phyloP scores from a whole-genome alignment of 805 yeast species.

The Wickerhamiella spandovensis region DNA sequence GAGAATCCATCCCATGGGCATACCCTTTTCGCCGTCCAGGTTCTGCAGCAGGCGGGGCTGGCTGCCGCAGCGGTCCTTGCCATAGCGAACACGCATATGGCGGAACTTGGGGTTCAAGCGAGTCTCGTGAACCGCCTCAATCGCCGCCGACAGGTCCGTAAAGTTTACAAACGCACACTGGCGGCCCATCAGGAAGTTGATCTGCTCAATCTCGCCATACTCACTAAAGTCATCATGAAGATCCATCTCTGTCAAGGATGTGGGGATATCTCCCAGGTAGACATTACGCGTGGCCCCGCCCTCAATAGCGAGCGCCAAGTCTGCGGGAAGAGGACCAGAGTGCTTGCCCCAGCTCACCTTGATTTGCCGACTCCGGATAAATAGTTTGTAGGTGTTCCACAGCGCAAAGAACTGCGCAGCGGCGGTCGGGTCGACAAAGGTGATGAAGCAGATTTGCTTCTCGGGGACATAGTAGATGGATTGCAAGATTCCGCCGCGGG shows the following conservation, averaged over 20 bases:
- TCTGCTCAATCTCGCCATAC: constrained; percentile 92
- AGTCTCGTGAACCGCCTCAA: constrained; percentile 83
- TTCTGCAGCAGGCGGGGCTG: constrained; percentile 17
- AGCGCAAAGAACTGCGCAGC: constrained; percentile 96
- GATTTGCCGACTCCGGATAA: constrained; percentile 73
- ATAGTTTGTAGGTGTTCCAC: constrained; percentile 79
- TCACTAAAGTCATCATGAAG: constrained; percentile 60
- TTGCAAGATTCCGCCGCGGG: constrained; percentile 87
- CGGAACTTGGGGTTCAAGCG: constrained; percentile 51
- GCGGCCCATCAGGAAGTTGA: constrained; percentile 70
- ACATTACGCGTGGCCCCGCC: constrained; percentile 92
- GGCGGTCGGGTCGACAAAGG: constrained; percentile 91
- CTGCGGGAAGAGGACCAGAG: constrained; percentile 80
- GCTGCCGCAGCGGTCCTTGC: constrained; percentile 92
- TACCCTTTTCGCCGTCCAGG: background rate
- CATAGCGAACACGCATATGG: constrained; percentile 72
- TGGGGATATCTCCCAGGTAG: constrained; percentile 62
- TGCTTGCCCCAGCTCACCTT: constrained; percentile 98
- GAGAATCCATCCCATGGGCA: constrained; percentile 1
- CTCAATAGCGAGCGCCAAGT: constrained; percentile 76
- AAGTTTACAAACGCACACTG: constrained; percentile 87
- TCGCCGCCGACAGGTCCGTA: constrained; percentile 81
- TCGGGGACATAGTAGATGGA: constrained; percentile 68
- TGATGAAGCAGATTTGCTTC: constrained; percentile 84
- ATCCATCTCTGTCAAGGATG: constrained; percentile 35